Evolutionary conservation across 768 basidiomycete genomes (phyloP), one percentile per base, ranked within the genome.

Genomic region (Agaricus subrufescens): DNA sequence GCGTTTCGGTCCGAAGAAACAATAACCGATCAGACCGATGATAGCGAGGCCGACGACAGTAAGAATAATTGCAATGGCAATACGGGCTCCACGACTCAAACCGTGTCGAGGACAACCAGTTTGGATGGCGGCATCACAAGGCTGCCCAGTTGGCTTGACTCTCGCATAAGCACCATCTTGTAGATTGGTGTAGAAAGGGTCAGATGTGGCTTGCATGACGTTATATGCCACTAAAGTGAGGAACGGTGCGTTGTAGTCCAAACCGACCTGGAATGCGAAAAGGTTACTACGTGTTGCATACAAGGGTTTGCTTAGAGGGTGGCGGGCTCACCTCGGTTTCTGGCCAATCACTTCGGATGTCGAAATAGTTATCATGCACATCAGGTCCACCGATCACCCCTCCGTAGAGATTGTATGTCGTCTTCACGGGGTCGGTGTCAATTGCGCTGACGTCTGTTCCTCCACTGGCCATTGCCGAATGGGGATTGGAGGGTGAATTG

Each of bases 241-340:
- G 74, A 96, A 77, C 1, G 93, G 92, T 0, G 93, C 91, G 61
- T 90, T 91, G 68, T 94, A 94, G 66, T 97, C 94, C 40, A 93
- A 71, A n/a, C 87, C 90, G 50, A 85, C 76, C 85, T 88, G 38
- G 26, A 19, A 39, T 15, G n/a, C 11, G 47, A 43, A 50, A 46
- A 30, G 37, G 26, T 42, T 56, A 50, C 40, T 39, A 39, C n/a
- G 31, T 25, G 37, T 46, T 25, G 31, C 43, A 34, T 44, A 39
- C 25, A 43, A 49, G 31, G 12, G 27, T 12, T 5, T 19, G 37
- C 27, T 30, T 26, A 55, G 7, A 37, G 29, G 34, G 5, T 34
- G 40, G 65, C 19, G 19, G 19, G 19, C 71, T 30, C 60, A 88
- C 87, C 80, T 97, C 94, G 15, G 85, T 89, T 71, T 96, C 80